Evolutionary conservation across 2,329 filamentous ascomycete species (phyloP).

Genomic region (Apiospora sp.): DNA sequence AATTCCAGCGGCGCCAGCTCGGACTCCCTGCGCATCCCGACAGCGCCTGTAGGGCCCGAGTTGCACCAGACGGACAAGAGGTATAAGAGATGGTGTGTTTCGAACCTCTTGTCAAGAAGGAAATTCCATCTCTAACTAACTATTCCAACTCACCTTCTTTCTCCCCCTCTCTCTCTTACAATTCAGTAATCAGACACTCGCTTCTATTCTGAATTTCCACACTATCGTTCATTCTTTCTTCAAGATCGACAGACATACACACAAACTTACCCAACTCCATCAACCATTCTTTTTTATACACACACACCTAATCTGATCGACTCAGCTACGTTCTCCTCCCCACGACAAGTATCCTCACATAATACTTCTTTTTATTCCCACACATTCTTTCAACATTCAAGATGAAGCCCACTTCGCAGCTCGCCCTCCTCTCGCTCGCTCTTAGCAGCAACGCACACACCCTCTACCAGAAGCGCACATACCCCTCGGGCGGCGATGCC

Average conservation of each 20-base stretch:
- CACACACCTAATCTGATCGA: constrained; percentile 3
- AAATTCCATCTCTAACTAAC: neutral
- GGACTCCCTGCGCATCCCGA: neutral
- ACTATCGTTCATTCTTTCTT: constrained; percentile 12
- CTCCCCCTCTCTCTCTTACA: neutral
- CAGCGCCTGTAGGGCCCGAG: neutral
- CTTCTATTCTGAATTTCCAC: constrained; percentile 9
- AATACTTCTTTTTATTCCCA: neutral
- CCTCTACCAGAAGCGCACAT: constrained; percentile 16
- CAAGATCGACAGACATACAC: constrained; percentile 7
- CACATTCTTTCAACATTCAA: neutral
- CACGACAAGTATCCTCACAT: neutral
- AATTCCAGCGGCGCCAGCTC: neutral
- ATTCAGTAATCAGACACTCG: constrained; percentile 12
- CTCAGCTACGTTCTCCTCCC: constrained; percentile 18
- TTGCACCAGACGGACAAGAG: neutral
- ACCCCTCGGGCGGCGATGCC: neutral
- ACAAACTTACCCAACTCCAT: neutral
- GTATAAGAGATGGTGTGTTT: constrained; percentile 8
- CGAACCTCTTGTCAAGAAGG: neutral
- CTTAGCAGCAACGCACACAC: neutral
- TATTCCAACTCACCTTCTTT: constrained; percentile 12
- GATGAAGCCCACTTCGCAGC: constrained; percentile 18
- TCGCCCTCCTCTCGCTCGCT: constrained; percentile 12
- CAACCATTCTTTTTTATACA: neutral